These are phyloP conservation scores for Umbelopsis vinacea DNA, from an alignment of 192 early-diverging fungal genomes.

Conservation along the genomic window DNA sequence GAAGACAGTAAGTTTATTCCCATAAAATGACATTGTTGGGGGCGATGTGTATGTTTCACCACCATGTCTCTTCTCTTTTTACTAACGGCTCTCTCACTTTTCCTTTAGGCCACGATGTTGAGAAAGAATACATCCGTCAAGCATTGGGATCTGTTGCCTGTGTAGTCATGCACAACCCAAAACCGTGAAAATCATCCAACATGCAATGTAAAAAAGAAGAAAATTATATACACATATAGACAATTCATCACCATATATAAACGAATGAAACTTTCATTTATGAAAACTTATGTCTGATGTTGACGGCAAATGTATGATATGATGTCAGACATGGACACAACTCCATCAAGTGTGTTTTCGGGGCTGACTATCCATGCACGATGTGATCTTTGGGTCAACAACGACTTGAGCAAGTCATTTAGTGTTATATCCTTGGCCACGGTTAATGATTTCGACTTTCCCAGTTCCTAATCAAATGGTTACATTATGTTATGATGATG, in stretches of 20 bases:
- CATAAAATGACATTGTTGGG: not conserved
- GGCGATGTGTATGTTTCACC: not conserved
- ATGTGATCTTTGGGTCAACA: slow-evolving; percentile 55
- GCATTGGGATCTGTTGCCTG: slow-evolving; percentile 79
- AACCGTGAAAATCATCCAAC: not conserved
- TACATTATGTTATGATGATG: not conserved
- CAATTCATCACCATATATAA: not conserved
- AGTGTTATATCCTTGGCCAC: slow-evolving; percentile 36
- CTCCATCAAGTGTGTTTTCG: slow-evolving; percentile 41
- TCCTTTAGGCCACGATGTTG: slow-evolving; percentile 69
- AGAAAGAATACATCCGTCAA: slow-evolving; percentile 72
- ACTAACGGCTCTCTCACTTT: too few species aligned
- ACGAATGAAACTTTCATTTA: not conserved
- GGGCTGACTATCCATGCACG: slow-evolving; percentile 61
- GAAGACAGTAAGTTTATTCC: slow-evolving; percentile 68
- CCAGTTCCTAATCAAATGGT: slow-evolving; percentile 6
- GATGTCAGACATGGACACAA: slow-evolving; percentile 64
- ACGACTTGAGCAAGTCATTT: slow-evolving; percentile 36
- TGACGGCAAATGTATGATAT: slow-evolving; percentile 33
- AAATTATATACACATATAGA: not conserved
- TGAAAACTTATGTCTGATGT: not conserved
- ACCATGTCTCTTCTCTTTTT: too few species aligned
- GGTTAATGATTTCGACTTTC: not conserved
- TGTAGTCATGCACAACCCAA: slow-evolving; percentile 39
- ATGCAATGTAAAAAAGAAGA: slow-evolving; percentile 11